Evolutionary conservation across 805 yeast species (phyloP), one percentile per base, ranked within the genome.

Genomic region (Wickerhamomyces subpelliculosus): DNA sequence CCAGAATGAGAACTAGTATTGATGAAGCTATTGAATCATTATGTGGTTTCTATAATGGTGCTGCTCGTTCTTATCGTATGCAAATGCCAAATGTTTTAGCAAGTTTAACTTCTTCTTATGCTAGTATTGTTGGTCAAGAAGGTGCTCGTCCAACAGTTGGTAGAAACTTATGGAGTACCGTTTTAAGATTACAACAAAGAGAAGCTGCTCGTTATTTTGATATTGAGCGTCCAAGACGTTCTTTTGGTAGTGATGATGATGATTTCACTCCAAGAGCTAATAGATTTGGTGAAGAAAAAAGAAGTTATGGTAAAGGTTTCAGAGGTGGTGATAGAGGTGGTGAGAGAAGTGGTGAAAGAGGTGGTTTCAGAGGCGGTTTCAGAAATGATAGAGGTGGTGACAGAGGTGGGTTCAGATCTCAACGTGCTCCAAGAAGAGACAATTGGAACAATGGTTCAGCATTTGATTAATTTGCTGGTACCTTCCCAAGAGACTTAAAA

Each of bases 31-130:
- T 64, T 8, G 55, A 61, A 27, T 56, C 66, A 31, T 44, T 63
- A 19, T 51, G 65, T n/a, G 65, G 68, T 13, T 57, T 51, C 42
- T 54, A 62, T 44, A 61, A 62, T 46, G 54, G 67, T 14, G 50
- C 57, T 27, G 42, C 54, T 18, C 53, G 52, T 22, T 55, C 54
- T 38, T 60, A 63, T 40, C 55, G 57, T 19, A 48, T 68, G 28
- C 48, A 59, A 37, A 52, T 55, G 34, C 47, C 48, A 10, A 57
- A 49, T 14, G 42, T 62, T 16, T 51, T 66, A 20, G 49, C 52
- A 17, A 70, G 66, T 40, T 46, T 61, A 23, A 49, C 59, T 19
- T 48, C 36, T 43, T 57, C 55, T 26, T 53, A 42, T 42, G 55
- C 43, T 31, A 60, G 37, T 55, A 53, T 45, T 38, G 37, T 41